Conservation (phyloP, 2,329 filamentous ascomycete genomes). For the Aspergillus hiratsukae region DNA sequence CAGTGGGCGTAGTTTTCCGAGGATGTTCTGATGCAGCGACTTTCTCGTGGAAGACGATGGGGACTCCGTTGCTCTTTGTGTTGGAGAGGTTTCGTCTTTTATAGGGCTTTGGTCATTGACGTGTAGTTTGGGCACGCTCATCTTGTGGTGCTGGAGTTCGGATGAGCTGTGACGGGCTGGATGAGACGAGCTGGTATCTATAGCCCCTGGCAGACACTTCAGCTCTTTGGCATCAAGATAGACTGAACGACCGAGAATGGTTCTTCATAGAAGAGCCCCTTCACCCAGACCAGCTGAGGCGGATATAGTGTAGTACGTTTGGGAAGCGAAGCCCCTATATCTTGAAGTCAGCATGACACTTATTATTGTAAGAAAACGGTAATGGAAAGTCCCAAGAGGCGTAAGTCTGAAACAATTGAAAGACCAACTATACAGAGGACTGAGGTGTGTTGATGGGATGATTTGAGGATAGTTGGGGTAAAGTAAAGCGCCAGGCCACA, state of each 20-base stretch:
- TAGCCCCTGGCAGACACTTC: neutral
- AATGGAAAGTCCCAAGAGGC: neutral
- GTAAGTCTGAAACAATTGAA: neutral
- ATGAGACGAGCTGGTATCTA: neutral
- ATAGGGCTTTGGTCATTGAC: constrained; percentile 17
- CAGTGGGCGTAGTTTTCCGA: constrained; percentile 43
- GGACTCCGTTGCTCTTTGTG: constrained; percentile 1
- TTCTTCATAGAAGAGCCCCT: neutral
- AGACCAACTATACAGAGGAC: neutral
- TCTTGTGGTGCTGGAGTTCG: constrained; percentile 3
- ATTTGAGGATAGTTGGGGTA: neutral
- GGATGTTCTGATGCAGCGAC: constrained; percentile 40
- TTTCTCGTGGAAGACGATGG: constrained; percentile 24
- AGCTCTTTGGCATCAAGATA: neutral
- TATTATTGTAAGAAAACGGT: neutral
- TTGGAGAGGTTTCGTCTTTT: constrained; percentile 11
- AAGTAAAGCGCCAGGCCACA: neutral
- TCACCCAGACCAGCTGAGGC: neutral
- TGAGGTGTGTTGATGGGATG: neutral
- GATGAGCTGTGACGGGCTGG: neutral
- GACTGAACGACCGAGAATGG: neutral
- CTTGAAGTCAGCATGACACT: neutral
- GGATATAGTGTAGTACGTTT: neutral
- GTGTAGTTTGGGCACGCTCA: constrained; percentile 20
- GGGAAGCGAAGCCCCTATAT: neutral